Percentiles rank a stretch among this genome's conserved stretches.
These are phyloP conservation scores for Tolypocladium pustulatum DNA, from an alignment of 2,329 filamentous ascomycete species.

Conservation along the genomic window DNA sequence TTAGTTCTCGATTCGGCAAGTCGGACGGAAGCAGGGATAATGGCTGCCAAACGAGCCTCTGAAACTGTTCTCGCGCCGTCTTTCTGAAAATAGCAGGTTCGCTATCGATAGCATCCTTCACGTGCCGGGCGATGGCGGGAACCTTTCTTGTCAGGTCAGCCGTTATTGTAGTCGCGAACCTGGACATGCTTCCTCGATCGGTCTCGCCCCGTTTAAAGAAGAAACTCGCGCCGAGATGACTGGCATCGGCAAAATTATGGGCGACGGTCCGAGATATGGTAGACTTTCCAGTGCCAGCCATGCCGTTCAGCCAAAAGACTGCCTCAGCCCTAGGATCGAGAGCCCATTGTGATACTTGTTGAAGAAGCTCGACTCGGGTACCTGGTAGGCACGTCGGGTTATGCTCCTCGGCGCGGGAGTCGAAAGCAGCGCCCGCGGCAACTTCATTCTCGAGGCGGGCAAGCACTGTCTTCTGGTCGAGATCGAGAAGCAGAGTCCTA, in stretches of 20 bases:
- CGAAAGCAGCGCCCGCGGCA: conserved; percentile 17
- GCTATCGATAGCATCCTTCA: conserved; percentile 18
- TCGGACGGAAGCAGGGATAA: conserved; percentile 7
- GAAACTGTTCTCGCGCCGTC: conserved; percentile 25
- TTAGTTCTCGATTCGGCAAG: not conserved
- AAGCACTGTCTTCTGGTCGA: not conserved
- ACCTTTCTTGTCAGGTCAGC: conserved; percentile 17
- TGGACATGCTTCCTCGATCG: conserved; percentile 21
- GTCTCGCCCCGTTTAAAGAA: conserved; percentile 33
- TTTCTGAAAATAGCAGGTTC: conserved; percentile 18
- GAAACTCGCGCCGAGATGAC: conserved; percentile 22
- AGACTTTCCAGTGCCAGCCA: conserved; percentile 28
- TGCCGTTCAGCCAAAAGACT: conserved; percentile 27
- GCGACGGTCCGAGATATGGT: conserved; percentile 23
- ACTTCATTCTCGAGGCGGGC: conserved; percentile 10
- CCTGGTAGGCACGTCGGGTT: conserved; percentile 17
- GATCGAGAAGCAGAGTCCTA: no score
- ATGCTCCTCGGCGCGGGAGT: conserved; percentile 22
- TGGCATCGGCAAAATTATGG: not conserved
- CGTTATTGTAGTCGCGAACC: conserved; percentile 30
- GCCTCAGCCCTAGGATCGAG: conserved; percentile 7
- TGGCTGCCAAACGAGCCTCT: conserved; percentile 26
- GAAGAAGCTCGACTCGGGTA: conserved; percentile 21
- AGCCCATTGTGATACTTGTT: conserved; percentile 14
- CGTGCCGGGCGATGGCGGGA: conserved; percentile 13